A percentile compares a stretch with the other conserved stretches of the same genome.
Conservation (phyloP, 2,329 filamentous ascomycete genomes). For the Ophiocordyceps sinensis region DNA sequence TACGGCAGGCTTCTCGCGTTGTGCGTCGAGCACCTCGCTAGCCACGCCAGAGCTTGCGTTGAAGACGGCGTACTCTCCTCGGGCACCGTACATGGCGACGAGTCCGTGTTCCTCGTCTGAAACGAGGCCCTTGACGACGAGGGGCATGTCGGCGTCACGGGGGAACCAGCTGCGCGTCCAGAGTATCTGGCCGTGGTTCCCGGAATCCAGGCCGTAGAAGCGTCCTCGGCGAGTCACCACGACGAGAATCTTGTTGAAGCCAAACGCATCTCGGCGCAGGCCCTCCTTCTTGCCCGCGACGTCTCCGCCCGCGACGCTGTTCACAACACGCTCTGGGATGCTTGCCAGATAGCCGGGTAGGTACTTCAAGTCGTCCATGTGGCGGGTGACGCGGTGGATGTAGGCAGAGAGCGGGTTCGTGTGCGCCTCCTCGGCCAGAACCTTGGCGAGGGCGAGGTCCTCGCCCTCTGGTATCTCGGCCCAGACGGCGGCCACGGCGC, state of each 20-base stretch:
- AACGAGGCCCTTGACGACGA: conserved; percentile 55
- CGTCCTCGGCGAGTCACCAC: conserved; percentile 68
- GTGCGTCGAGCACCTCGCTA: conserved; percentile 21
- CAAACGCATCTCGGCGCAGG: conserved; percentile 61
- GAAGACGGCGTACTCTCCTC: conserved; percentile 48
- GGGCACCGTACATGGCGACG: conserved; percentile 42
- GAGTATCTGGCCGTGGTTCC: conserved; percentile 54
- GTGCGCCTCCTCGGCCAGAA: conserved; percentile 75
- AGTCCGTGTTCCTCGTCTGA: conserved; percentile 41
- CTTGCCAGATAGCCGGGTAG: conserved; percentile 59
- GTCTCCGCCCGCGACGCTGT: conserved; percentile 46
- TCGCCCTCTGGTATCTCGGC: conserved; percentile 62
- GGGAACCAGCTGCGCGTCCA: conserved; percentile 59
- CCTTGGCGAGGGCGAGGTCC: conserved; percentile 62
- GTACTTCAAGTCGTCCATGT: conserved; percentile 61
- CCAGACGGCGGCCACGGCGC: conserved; percentile 66
- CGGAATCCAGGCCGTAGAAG: conserved; percentile 66
- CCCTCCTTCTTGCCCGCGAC: conserved; percentile 26
- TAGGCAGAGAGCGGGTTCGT: conserved; percentile 72
- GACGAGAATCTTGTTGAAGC: conserved; percentile 74
- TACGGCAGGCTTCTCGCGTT: conserved; percentile 5
- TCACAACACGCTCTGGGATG: conserved; percentile 54
- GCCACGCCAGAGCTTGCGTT: conserved; percentile 37
- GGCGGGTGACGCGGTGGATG: conserved; percentile 70
- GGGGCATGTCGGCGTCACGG: conserved; percentile 36